Evolutionary conservation across 768 basidiomycete genomes (phyloP), one percentile per base, ranked within the genome.

Genomic region (Dioszegia crocea): DNA sequence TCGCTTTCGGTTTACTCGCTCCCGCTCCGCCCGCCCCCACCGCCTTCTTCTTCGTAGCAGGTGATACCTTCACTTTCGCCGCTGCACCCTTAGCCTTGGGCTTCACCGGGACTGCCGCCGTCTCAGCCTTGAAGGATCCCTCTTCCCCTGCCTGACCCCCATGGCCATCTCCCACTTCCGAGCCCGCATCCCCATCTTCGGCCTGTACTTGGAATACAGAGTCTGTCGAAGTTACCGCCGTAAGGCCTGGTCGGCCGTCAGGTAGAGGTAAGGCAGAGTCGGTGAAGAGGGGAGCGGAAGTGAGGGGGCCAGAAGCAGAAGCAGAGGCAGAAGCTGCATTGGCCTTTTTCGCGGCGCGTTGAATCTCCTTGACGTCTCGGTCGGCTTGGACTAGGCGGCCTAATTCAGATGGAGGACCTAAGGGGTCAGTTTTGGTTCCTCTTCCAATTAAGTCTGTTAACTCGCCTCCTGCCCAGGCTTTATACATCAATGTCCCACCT

Each of bases 361-460:
- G 44, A 23, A 62, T 40, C 8, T 72, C 70, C 57, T 60, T 60
- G 17, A 64, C 68, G 43, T 69, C 71, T 45, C 59, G 63, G 44
- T 73, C 71, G 14, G 66, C 65, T 57, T 65, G 60, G 14, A 73
- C 52, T 2, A 69, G 54, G 17, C 64, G 59, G 26, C 57, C 56
- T 5, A 73, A 59, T 39, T 73, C 68, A 2, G 66, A 64, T 38
- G 63, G 51, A 10, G 71, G 71, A 6, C 71, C 71, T 73, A 36
- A 4, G 4, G 33, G 23, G 54, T 59, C 61, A 62, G 51, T 53
- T 50, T 33, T 23, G n/a, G 23, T 26, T 11, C 40, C 14, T 12
- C n/a, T 16, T n/a, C n/a, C n/a, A n/a, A n/a, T n/a, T n/a, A n/a
- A n/a, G n/a, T n/a, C n/a, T n/a, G n/a, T 52, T 5, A 23, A 59